Evolutionary conservation across 2,329 filamentous ascomycete species (phyloP).

Genomic region (Penicillium decumbens): DNA sequence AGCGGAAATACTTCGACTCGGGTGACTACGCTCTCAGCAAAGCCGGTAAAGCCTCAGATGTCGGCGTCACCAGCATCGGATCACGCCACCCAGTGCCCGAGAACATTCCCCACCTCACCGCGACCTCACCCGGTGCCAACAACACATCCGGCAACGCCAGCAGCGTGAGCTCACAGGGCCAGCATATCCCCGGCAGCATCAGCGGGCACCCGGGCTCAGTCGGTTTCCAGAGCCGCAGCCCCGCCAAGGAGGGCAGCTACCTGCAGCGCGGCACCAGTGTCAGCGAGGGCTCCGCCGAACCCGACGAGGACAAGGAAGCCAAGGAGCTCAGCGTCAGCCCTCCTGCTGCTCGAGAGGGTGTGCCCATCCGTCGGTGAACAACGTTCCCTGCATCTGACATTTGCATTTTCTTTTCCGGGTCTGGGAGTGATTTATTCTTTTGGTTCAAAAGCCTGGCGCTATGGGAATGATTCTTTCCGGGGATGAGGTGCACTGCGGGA

Average conservation of each 20-base stretch:
- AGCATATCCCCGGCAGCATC: slow-evolving; percentile 43
- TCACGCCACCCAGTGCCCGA: slow-evolving; percentile 92
- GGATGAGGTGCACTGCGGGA: slow-evolving; percentile 19
- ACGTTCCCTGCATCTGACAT: slow-evolving; percentile 4
- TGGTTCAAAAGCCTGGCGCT: slow-evolving; percentile 34
- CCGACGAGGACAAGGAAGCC: slow-evolving; percentile 48
- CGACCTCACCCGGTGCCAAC: slow-evolving; percentile 50
- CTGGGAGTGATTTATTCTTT: slow-evolving; percentile 18
- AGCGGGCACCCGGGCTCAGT: slow-evolving; percentile 38
- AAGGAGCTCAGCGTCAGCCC: slow-evolving; percentile 44
- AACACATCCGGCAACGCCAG: slow-evolving; percentile 31
- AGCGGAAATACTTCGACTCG: slow-evolving; percentile 97
- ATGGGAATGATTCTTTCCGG: slow-evolving; percentile 22
- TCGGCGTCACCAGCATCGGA: slow-evolving; percentile 88
- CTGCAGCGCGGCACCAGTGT: slow-evolving; percentile 76
- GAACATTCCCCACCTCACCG: slow-evolving; percentile 85
- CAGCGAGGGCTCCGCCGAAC: slow-evolving; percentile 39
- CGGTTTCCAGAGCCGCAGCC: slow-evolving; percentile 62
- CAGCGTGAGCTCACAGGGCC: slow-evolving; percentile 31
- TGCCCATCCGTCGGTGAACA: slow-evolving; percentile 60
- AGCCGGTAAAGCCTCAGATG: slow-evolving; percentile 91
- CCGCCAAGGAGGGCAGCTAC: slow-evolving; percentile 86
- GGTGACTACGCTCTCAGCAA: slow-evolving; percentile 96
- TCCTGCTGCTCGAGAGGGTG: slow-evolving; percentile 48
- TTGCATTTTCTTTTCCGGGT: slow-evolving; percentile 14